Percentiles rank a stretch among this genome's conserved stretches.
Evolutionary conservation across 1,139 yeast genomes (phyloP).

Genomic region (Saccharomyces hybrid): DNA sequence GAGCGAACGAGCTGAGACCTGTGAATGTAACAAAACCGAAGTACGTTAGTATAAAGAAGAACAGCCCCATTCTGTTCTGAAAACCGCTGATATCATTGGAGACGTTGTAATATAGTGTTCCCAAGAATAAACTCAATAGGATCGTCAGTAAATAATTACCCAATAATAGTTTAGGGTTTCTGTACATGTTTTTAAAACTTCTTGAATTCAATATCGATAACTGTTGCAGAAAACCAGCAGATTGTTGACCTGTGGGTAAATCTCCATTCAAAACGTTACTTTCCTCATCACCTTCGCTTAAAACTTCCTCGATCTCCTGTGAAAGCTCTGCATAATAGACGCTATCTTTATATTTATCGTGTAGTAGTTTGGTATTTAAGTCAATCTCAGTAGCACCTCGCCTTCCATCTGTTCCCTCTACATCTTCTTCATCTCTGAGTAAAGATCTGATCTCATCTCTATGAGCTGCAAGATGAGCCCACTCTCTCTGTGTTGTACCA

Average conservation of each 20-base stretch:
- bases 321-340: constrained; percentile 41
- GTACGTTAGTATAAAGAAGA: constrained; percentile 79
- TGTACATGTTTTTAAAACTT: constrained; percentile 82
- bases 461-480: constrained; percentile 87
- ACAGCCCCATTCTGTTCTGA: constrained; percentile 88
- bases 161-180: constrained; percentile 78
- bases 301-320: constrained; percentile 40
- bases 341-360: constrained; percentile 44
- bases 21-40: constrained; percentile 93
- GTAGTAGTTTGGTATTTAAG: constrained; percentile 24
- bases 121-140: constrained; percentile 74
- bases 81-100: constrained; percentile 89
- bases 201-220: constrained; percentile 66
- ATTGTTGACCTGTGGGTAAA: constrained; percentile 17
- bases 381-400: constrained; percentile 14
- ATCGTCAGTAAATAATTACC: constrained; percentile 77
- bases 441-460: constrained; percentile 51
- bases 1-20: constrained; percentile 79
- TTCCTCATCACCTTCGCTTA: constrained; percentile 13
- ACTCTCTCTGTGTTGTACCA: constrained; percentile 54
- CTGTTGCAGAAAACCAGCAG: constrained; percentile 58
- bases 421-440: constrained; percentile 29
- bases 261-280: constrained; percentile 34
- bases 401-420: not conserved
- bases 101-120: constrained; percentile 73